Evolutionary conservation across 495 filamentous ascomycete genomes (phyloP).

Genomic region (Xylaria sp.): DNA sequence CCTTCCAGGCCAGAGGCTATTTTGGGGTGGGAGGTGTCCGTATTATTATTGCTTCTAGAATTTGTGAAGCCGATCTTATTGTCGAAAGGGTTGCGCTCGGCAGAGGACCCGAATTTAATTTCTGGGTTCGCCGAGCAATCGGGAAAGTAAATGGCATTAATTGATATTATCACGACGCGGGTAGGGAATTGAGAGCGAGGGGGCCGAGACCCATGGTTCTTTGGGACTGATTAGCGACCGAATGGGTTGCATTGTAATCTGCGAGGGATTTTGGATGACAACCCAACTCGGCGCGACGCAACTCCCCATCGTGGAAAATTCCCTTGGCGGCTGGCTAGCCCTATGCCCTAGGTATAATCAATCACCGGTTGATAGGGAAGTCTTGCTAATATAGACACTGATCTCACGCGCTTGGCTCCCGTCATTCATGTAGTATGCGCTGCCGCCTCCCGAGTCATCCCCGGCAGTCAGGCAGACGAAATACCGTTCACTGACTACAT

Average conservation of each 20-base stretch:
- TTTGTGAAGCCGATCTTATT: neutral
- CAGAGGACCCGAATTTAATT: neutral
- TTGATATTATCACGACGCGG: slow-evolving; percentile 19
- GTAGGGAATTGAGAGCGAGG: neutral
- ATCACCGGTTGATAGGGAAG: slow-evolving; percentile 18
- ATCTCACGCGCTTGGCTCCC: slow-evolving; percentile 18
- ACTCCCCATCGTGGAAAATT: neutral
- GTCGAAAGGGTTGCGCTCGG: slow-evolving; percentile 1
- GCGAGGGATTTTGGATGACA: slow-evolving; percentile 19
- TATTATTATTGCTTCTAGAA: slow-evolving; percentile 18
- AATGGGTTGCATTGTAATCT: slow-evolving; percentile 8
- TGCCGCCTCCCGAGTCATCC: slow-evolving; percentile 12
- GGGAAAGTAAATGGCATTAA: neutral
- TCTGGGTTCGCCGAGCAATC: neutral
- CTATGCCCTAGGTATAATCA: slow-evolving; percentile 2
- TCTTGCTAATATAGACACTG: slow-evolving; percentile 6
- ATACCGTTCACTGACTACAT: neutral
- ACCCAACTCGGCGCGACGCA: slow-evolving; percentile 4
- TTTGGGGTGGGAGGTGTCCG: neutral
- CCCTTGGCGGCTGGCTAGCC: slow-evolving; percentile 13
- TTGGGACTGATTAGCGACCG: slow-evolving; percentile 8
- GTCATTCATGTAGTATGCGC: neutral
- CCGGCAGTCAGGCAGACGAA: slow-evolving; percentile 13
- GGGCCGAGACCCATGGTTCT: slow-evolving; percentile 6
- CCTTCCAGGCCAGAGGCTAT: neutral